phyloP scores from a whole-genome alignment of 441 rosid species.

The Metrosideros polymorpha region DNA sequence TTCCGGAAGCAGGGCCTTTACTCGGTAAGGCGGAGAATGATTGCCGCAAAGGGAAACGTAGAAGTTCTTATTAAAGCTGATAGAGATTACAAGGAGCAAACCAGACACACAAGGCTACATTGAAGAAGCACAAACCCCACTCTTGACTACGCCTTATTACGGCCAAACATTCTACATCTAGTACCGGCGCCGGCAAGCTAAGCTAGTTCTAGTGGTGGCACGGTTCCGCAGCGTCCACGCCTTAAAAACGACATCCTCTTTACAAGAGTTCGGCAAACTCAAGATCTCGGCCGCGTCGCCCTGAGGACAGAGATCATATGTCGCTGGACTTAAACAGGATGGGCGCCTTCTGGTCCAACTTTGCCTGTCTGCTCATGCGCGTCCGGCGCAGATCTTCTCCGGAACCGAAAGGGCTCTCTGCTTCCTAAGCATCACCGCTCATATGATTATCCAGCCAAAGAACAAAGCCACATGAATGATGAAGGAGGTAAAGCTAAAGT shows the following conservation, averaged over 20 bases:
- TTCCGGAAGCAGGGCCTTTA: no score
- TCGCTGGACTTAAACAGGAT: slow-evolving; percentile 82
- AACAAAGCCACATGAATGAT: neutral
- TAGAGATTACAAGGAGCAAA: neutral
- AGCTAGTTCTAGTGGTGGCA: neutral
- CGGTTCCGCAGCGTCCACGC: neutral
- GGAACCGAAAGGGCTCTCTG: slow-evolving; percentile 66
- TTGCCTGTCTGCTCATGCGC: slow-evolving; percentile 55
- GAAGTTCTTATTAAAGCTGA: neutral
- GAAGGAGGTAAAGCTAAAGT: neutral
- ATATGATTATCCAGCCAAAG: neutral
- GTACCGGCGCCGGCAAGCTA: no score
- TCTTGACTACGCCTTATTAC: neutral
- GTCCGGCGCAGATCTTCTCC: slow-evolving; percentile 67
- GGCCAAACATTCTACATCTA: neutral
- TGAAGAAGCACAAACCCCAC: neutral
- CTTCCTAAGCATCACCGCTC: slow-evolving; percentile 14
- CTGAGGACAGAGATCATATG: slow-evolving; percentile 18
- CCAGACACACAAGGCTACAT: neutral
- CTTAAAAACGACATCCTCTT: neutral
- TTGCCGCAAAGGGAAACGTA: neutral
- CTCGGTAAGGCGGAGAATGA: no score
- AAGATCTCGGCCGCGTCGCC: neutral
- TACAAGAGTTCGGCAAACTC: neutral
- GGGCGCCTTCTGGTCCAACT: slow-evolving; percentile 62